A percentile compares a stretch with the other conserved stretches of the same genome.
phyloP scores from a whole-genome alignment of 805 yeast species.

The Metschnikowia cubensis region DNA sequence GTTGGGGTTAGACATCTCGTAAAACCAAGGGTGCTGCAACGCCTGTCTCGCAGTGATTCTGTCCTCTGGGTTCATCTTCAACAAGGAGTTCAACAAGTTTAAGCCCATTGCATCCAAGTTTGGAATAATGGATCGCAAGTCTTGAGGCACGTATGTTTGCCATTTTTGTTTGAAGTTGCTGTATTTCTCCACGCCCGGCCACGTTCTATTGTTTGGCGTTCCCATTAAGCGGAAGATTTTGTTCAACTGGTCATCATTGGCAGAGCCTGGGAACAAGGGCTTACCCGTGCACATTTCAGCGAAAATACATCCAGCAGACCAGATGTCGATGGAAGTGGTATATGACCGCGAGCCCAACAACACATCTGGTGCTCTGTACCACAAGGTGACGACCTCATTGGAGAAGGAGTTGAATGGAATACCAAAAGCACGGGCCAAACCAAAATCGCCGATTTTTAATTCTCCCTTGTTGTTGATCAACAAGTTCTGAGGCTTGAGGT shows the following conservation, averaged over 20 bases:
- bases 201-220: conserved; percentile 90
- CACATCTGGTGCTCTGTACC: conserved; percentile 99
- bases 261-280: conserved; percentile 93
- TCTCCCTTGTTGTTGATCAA: conserved; percentile 87
- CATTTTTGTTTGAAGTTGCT: conserved; percentile 85
- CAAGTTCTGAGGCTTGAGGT: conserved; percentile 91
- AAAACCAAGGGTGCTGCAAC: conserved; percentile 75
- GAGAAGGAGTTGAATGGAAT: conserved; percentile 97
- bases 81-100: conserved; percentile 56
- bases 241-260: conserved; percentile 91
- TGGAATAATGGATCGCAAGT: conserved; percentile 64
- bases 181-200: conserved; percentile 94
- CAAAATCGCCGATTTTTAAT: conserved; percentile 92
- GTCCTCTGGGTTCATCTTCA: conserved; percentile 60
- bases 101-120: conserved; percentile 66
- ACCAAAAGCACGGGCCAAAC: conserved; percentile 95
- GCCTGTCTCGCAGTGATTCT: conserved; percentile 60
- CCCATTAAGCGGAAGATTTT: conserved; percentile 93
- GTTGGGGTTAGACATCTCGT: conserved; percentile 53
- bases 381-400: conserved; percentile 93
- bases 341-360: conserved; percentile 91
- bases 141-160: conserved; percentile 86
- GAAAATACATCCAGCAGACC: conserved; percentile 98
- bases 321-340: conserved; percentile 94
- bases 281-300: conserved; percentile 99